phyloP scores from a whole-genome alignment of 305 asterid species.

The Solanum hybrid region DNA sequence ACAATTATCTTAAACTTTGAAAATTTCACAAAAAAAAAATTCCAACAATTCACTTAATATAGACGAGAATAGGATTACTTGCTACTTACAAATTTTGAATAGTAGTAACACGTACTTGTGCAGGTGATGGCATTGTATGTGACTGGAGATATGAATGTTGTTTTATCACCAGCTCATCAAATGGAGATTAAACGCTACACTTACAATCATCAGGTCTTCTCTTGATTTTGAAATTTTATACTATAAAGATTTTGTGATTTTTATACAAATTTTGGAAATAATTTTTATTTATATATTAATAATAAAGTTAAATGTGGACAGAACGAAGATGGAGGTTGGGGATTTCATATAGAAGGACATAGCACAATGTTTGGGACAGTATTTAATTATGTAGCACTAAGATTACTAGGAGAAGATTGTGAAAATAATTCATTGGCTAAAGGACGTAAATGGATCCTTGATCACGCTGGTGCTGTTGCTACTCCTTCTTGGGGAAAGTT shows the following conservation, averaged over 20 bases:
- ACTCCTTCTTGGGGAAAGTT: slow-evolving; percentile 17
- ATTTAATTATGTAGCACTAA: slow-evolving; percentile 6
- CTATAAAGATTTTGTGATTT: too few species aligned
- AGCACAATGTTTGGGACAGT: slow-evolving; percentile 21
- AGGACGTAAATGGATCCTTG: slow-evolving; percentile 12
- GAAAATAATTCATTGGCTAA: slow-evolving; percentile 1
- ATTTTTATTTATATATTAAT: too few species aligned
- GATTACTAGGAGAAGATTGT: slow-evolving; percentile 13
- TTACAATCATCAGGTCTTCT: slow-evolving; percentile 31
- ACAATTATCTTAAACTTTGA: not conserved
- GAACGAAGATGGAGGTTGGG: slow-evolving; percentile 31
- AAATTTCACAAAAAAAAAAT: too few species aligned
- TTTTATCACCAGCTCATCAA: slow-evolving; percentile 18
- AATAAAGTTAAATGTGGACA: not conserved
- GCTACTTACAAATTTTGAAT: not conserved
- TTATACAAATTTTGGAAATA: too few species aligned
- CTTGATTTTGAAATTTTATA: too few species aligned
- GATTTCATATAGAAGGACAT: slow-evolving; percentile 20
- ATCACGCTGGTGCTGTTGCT: slow-evolving; percentile 3
- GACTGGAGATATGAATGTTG: slow-evolving; percentile 9
- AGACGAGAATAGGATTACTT: not conserved
- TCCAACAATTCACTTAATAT: not conserved
- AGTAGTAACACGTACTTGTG: not conserved
- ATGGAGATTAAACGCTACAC: slow-evolving; percentile 31
- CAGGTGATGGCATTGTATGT: slow-evolving; percentile 32